phyloP scores from a whole-genome alignment of 2,329 filamentous ascomycete genomes.

The Neopestalotiopsis sp. region DNA sequence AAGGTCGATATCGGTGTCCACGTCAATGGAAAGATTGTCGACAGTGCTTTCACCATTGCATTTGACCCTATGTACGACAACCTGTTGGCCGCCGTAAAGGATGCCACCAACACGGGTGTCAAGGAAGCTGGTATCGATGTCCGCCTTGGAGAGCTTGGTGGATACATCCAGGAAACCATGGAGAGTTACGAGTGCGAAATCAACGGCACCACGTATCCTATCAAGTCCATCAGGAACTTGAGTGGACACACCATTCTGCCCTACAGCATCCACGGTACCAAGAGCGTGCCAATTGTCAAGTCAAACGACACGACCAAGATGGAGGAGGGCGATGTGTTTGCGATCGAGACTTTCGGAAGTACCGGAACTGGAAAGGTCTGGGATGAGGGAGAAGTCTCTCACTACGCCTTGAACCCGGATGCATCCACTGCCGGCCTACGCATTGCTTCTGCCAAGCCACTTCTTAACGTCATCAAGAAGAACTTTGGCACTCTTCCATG shows the following conservation, averaged over 20 bases:
- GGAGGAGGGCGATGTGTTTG: conserved; percentile 95
- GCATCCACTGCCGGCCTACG: conserved; percentile 77
- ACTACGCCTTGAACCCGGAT: conserved; percentile 80
- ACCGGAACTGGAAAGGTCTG: conserved; percentile 88
- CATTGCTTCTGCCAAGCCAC: conserved; percentile 80
- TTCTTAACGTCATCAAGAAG: conserved; percentile 91
- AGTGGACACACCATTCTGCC: conserved; percentile 90
- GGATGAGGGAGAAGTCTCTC: conserved; percentile 88
- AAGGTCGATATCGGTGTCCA: conserved; percentile 86
- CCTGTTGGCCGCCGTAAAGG: conserved; percentile 74
- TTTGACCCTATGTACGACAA: conserved; percentile 79
- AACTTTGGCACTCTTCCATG: conserved; percentile 95
- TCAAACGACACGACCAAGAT: conserved; percentile 89
- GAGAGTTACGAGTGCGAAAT: conserved; percentile 91
- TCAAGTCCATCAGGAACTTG: conserved; percentile 86
- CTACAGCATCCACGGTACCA: conserved; percentile 89
- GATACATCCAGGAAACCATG: conserved; percentile 87
- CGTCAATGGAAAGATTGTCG: conserved; percentile 79
- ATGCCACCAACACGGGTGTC: conserved; percentile 84
- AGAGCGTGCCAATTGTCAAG: conserved; percentile 94
- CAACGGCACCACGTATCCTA: conserved; percentile 75
- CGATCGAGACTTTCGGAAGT: conserved; percentile 94
- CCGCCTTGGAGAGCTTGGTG: conserved; percentile 84
- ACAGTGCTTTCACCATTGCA: conserved; percentile 80
- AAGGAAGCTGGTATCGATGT: conserved; percentile 92